These are phyloP conservation scores for Achaetomium macrosporum DNA, from an alignment of 2,329 filamentous ascomycete genomes.

Conservation along the genomic window DNA sequence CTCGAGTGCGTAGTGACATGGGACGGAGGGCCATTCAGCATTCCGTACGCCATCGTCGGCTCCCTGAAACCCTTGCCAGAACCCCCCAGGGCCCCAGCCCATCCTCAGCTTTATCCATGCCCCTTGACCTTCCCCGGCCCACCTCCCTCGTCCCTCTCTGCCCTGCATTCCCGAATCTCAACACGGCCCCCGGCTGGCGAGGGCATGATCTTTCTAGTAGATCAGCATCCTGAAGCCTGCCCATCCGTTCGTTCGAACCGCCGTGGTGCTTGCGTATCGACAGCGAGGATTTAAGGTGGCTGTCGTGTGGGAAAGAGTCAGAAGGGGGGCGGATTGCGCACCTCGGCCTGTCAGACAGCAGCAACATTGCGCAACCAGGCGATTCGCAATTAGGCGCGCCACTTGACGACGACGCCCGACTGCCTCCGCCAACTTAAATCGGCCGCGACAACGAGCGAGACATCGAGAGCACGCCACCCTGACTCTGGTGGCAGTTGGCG, in stretches of 20 bases:
- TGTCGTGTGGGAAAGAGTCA: conserved; percentile 2
- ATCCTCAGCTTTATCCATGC: conserved; percentile 22
- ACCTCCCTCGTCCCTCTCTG: conserved; percentile 12
- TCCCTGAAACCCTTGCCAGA: conserved; percentile 23
- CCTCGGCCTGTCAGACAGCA: background rate
- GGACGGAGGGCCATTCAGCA: conserved; percentile 3
- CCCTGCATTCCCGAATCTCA: conserved; percentile 10
- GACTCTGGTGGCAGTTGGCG: background rate
- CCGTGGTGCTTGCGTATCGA: conserved; percentile 14
- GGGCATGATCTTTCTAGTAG: conserved; percentile 4
- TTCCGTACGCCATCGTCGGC: conserved; percentile 14
- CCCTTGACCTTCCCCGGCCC: conserved; percentile 19
- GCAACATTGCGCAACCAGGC: conserved; percentile 18
- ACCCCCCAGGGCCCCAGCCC: conserved; percentile 18
- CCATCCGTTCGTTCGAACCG: conserved; percentile 15
- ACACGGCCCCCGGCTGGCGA: conserved; percentile 6
- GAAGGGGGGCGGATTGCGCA: background rate
- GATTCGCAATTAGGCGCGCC: conserved; percentile 22
- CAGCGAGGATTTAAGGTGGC: conserved; percentile 5
- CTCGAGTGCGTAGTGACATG: conserved; percentile 14
- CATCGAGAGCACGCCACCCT: background rate
- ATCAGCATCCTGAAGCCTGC: conserved; percentile 11
- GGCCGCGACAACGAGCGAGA: background rate
- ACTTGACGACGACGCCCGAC: conserved; percentile 6
- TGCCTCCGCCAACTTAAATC: background rate